Conservation (phyloP, 2,329 filamentous ascomycete genomes). For the Amylocarpus encephaloides region DNA sequence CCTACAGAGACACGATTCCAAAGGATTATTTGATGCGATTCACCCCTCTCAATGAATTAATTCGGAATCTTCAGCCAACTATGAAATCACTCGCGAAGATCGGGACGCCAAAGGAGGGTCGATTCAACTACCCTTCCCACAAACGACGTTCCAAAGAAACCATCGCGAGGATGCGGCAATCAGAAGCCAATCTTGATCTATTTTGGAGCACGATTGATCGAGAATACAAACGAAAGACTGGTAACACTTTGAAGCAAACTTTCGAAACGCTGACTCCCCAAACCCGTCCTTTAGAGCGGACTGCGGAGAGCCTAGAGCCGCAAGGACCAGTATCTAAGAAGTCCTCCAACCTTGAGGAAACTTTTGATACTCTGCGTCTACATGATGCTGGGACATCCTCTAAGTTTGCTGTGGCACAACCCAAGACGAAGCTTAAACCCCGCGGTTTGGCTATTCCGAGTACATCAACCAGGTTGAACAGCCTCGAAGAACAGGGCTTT, state of each 20-base stretch:
- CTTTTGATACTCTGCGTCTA: conserved; percentile 23
- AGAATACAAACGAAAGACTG: conserved; percentile 3
- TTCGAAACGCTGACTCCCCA: conserved; percentile 26
- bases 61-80: not conserved
- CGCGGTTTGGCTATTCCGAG: conserved; percentile 23
- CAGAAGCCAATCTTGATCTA: conserved; percentile 42
- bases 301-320: conserved; percentile 41
- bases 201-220: conserved; percentile 39
- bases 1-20: not conserved
- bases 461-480: too few species aligned
- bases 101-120: conserved; percentile 10
- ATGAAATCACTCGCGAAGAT: conserved; percentile 3
- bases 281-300: conserved; percentile 39
- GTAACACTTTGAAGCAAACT: conserved; percentile 13
- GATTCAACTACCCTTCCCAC: conserved; percentile 38
- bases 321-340: conserved; percentile 5
- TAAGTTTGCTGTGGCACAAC: conserved; percentile 3
- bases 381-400: conserved; percentile 1
- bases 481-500: too few species aligned
- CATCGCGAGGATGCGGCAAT: conserved; percentile 37
- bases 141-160: conserved; percentile 42
- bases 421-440: conserved; percentile 28
- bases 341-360: conserved; percentile 22
- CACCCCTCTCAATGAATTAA: not conserved
- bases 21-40: not conserved